Conservation (phyloP, 257 asterid species). For the Cordia subcordata region DNA sequence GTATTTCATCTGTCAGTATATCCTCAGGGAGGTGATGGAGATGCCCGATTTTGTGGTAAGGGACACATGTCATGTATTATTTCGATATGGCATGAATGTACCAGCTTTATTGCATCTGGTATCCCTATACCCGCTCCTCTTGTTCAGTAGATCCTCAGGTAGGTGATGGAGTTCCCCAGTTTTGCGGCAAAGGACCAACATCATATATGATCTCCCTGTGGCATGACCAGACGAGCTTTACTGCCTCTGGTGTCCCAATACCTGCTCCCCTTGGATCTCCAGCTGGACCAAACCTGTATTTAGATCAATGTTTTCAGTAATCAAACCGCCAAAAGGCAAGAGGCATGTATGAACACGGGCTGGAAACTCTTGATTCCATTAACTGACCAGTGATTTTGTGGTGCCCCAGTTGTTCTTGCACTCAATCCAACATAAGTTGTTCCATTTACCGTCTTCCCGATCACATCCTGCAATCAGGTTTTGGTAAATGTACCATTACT, state of each 20-base stretch:
- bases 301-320: neutral
- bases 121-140: constrained; percentile 94
- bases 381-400: constrained; percentile 91
- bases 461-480: constrained; percentile 46
- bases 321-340: neutral
- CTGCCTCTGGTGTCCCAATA: constrained; percentile 90
- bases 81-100: constrained; percentile 90
- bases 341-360: too few relatives aligned
- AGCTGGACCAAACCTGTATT: constrained; percentile 76
- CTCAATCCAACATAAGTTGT: constrained; percentile 85
- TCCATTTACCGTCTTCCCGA: constrained; percentile 91
- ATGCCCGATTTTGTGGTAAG: constrained; percentile 51
- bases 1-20: too few relatives aligned
- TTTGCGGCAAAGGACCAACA: constrained; percentile 58
- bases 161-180: constrained; percentile 52
- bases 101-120: constrained; percentile 84
- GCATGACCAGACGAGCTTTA: constrained; percentile 90
- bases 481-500: too few relatives aligned
- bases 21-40: constrained; percentile 41
- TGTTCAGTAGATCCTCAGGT: constrained; percentile 34
- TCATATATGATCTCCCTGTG: constrained; percentile 81
- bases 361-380: neutral
- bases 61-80: constrained; percentile 76
- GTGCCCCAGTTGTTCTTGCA: constrained; percentile 96
- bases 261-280: constrained; percentile 96